A percentile compares a stretch with the other conserved stretches of the same genome.
These are phyloP conservation scores for Colletotrichum sp. DNA, from an alignment of 2,329 filamentous ascomycete species.

Conservation along the genomic window DNA sequence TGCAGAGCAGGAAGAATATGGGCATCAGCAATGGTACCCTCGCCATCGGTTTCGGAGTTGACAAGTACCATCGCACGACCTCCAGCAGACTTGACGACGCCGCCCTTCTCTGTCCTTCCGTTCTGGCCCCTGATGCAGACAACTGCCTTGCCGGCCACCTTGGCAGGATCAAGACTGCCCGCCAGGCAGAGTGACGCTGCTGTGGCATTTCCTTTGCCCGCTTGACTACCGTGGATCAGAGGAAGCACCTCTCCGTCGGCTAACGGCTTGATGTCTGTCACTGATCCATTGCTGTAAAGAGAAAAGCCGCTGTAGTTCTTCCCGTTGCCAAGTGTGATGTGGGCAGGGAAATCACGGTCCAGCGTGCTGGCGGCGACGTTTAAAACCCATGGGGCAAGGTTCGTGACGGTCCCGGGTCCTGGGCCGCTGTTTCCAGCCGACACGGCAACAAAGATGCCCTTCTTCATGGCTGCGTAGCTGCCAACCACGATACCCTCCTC, in stretches of 20 bases:
- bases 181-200: not conserved
- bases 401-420: not conserved
- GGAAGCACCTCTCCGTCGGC: not conserved
- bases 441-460: not conserved
- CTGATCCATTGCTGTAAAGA: not conserved
- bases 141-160: not conserved
- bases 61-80: constrained; percentile 7
- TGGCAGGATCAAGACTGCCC: not conserved
- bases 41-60: not conserved
- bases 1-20: constrained; percentile 3
- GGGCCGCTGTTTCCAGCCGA: not conserved
- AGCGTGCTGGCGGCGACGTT: constrained; percentile 10
- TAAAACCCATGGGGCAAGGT: not conserved
- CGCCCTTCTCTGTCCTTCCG: not conserved
- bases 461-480: not conserved
- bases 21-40: not conserved
- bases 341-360: constrained; percentile 8
- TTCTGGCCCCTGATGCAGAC: not conserved
- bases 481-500: not conserved
- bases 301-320: constrained; percentile 1
- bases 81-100: not conserved
- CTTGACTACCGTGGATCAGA: not conserved
- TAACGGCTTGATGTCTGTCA: not conserved
- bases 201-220: not conserved
- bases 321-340: not conserved